Evolutionary conservation across 225 moss, liverwort and hornwort genomes (phyloP).

Genomic region (Polytrichum formosum): DNA sequence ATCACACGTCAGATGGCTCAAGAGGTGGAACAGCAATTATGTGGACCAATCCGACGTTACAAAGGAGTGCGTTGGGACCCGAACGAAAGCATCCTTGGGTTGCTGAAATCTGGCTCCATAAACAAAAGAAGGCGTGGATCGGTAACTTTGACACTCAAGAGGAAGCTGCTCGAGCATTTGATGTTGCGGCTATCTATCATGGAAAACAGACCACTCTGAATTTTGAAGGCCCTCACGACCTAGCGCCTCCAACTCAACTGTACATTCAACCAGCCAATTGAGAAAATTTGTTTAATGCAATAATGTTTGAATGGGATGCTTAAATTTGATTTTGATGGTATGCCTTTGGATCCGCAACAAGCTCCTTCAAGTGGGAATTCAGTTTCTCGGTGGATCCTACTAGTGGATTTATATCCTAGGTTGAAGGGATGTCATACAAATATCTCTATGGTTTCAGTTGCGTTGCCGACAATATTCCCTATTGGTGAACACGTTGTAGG

Average conservation of each 20-base stretch:
- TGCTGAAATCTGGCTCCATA: background rate
- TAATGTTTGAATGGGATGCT: background rate
- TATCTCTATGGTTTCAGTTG: background rate
- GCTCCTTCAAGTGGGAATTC: background rate
- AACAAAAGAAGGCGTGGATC: background rate
- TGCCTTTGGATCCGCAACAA: background rate
- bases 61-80: no score
- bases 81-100: no score
- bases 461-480: background rate
- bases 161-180: no score
- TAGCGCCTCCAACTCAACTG: background rate
- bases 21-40: slow-evolving; percentile 1
- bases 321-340: background rate
- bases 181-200: no score
- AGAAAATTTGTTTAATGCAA: background rate
- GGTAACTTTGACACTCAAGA: no score
- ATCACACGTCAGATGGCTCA: slow-evolving; percentile 2
- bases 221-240: background rate
- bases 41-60: background rate
- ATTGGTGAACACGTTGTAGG: background rate
- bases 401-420: background rate
- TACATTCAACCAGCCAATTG: background rate
- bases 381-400: background rate
- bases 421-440: background rate
- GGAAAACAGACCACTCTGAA: background rate